phyloP scores from a whole-genome alignment of 352 stramenopile species.

The Phytopythium chamaehyphon region DNA sequence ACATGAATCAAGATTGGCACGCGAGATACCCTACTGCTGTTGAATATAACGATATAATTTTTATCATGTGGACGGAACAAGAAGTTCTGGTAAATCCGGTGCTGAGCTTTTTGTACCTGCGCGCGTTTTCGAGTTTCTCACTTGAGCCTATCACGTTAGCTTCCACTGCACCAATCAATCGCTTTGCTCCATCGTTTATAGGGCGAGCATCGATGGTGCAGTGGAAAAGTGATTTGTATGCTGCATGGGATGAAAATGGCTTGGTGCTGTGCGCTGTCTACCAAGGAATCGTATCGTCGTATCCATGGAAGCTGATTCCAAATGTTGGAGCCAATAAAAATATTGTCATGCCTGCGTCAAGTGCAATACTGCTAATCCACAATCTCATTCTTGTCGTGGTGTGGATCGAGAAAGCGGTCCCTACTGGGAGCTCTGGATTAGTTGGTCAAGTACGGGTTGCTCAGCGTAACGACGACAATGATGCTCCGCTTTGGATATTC shows the following conservation, averaged over 20 bases:
- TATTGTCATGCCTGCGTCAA: constrained; percentile 36
- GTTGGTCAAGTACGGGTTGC: constrained; percentile 56
- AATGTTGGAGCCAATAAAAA: constrained; percentile 66
- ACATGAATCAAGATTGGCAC: constrained; percentile 48
- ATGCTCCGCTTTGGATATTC: constrained; percentile 65
- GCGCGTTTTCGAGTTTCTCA: constrained; percentile 40
- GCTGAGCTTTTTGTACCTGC: constrained; percentile 50
- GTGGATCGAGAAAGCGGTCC: constrained; percentile 43
- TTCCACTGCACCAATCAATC: constrained; percentile 32
- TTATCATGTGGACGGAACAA: constrained; percentile 68
- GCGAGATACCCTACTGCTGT: constrained; percentile 36
- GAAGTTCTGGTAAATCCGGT: constrained; percentile 25
- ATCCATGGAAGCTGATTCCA: constrained; percentile 55
- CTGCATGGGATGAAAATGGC: constrained; percentile 68
- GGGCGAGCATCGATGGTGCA: constrained; percentile 34
- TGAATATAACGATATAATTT: constrained; percentile 37
- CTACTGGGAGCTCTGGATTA: constrained; percentile 7
- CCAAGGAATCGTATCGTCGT: constrained; percentile 27
- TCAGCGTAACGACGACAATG: constrained; percentile 40
- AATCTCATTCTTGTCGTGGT: constrained; percentile 57
- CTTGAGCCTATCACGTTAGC: constrained; percentile 23
- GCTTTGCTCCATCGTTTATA: constrained; percentile 44
- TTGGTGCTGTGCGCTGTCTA: constrained; percentile 53
- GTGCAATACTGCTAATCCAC: constrained; percentile 44
- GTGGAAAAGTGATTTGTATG: constrained; percentile 49